A percentile compares a stretch with the other conserved stretches of the same genome.
Evolutionary conservation across 2,329 filamentous ascomycete species (phyloP).

Genomic region (Dactylonectria macrodidyma): DNA sequence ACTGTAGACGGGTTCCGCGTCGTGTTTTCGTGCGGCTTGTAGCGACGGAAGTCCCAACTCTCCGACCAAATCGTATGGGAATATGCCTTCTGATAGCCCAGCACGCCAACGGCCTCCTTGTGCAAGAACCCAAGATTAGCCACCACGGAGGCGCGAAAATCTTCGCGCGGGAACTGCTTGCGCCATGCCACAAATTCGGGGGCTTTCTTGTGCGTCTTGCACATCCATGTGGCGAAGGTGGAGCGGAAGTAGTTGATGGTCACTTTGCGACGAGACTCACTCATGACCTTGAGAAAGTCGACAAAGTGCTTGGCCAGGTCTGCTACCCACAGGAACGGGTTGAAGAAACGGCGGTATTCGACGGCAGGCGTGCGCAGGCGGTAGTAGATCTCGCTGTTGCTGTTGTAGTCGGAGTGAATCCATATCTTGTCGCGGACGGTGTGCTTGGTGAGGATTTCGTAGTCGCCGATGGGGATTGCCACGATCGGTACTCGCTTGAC

Average conservation of each 20-base stretch:
- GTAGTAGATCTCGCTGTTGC: conserved; percentile 71
- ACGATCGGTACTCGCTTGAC: conserved; percentile 71
- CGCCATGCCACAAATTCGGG: conserved; percentile 69
- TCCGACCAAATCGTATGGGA: conserved; percentile 70
- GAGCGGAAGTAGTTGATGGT: conserved; percentile 69
- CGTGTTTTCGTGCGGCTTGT: conserved; percentile 45
- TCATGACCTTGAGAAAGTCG: conserved; percentile 69
- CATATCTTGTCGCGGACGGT: conserved; percentile 71
- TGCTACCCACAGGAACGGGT: conserved; percentile 79
- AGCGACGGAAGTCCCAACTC: conserved; percentile 55
- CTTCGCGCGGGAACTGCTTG: conserved; percentile 59
- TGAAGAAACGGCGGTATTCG: conserved; percentile 75
- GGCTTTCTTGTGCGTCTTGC: conserved; percentile 58
- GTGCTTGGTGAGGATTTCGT: conserved; percentile 63
- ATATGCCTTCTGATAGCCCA: conserved; percentile 49
- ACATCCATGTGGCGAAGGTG: conserved; percentile 72
- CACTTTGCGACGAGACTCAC: conserved; percentile 54
- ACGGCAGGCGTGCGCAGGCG: conserved; percentile 67
- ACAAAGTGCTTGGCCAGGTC: conserved; percentile 80
- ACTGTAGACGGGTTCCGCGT: conserved; percentile 63
- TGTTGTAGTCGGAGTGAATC: conserved; percentile 70
- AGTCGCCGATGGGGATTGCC: conserved; percentile 76
- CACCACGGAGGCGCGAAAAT: conserved; percentile 75
- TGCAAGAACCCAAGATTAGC: conserved; percentile 75
- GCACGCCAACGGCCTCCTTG: conserved; percentile 72